A percentile compares a stretch with the other conserved stretches of the same genome.
These are phyloP conservation scores for Mortierella sp. DNA, from an alignment of 371 early-diverging fungal genomes.

Conservation along the genomic window DNA sequence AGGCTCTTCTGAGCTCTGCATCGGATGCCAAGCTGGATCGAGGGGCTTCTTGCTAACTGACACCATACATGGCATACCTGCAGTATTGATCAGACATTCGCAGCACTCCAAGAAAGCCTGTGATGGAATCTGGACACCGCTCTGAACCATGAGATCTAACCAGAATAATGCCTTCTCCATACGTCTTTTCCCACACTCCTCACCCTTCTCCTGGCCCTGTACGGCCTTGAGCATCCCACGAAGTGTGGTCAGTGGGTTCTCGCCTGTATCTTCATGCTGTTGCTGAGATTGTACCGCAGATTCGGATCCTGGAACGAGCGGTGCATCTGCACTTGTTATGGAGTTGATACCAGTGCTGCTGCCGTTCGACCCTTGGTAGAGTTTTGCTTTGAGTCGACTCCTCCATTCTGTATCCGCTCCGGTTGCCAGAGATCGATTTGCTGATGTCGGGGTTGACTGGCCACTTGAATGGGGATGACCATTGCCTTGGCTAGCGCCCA, in stretches of 20 bases:
- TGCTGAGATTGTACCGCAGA: background rate
- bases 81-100: slow-evolving; percentile 18
- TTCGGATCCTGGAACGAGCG: background rate
- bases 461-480: slow-evolving; percentile 1
- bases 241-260: slow-evolving; percentile 21
- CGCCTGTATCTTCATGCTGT: slow-evolving; percentile 10
- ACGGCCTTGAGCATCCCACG: slow-evolving; percentile 14
- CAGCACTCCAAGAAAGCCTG: slow-evolving; percentile 39
- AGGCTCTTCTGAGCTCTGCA: background rate
- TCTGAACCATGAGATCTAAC: slow-evolving; percentile 38
- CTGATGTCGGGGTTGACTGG: slow-evolving; percentile 5
- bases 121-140: slow-evolving; percentile 25
- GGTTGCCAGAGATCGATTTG: background rate
- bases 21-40: background rate
- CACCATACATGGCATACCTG: background rate
- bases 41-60: background rate
- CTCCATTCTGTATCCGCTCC: slow-evolving; percentile 32
- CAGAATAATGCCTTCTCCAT: slow-evolving; percentile 23
- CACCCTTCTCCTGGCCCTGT: background rate
- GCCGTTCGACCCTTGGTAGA: slow-evolving; percentile 12
- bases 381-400: slow-evolving; percentile 19
- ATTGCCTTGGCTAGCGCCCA: background rate
- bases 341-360: background rate
- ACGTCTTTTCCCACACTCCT: background rate
- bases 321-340: background rate